Percentiles rank a stretch among this genome's conserved stretches.
These are phyloP conservation scores for Kodamaea kaohsiungensis DNA, from an alignment of 805 yeast species.

Conservation along the genomic window DNA sequence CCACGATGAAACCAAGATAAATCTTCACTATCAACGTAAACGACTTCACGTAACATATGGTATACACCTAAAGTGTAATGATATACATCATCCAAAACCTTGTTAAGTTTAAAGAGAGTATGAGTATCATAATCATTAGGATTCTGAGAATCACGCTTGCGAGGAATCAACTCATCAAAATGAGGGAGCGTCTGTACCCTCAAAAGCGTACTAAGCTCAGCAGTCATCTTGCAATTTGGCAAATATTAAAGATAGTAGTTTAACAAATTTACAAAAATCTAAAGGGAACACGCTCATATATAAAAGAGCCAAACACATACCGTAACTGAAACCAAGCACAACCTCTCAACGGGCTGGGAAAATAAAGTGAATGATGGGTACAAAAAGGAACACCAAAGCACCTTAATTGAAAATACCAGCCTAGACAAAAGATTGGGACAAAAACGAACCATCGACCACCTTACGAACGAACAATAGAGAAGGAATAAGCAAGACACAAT, in stretches of 20 bases:
- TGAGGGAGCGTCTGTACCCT: constrained; percentile 7
- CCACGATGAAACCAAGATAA: constrained; percentile 30
- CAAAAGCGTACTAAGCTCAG: constrained; percentile 2
- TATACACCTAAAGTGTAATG: constrained; percentile 22
- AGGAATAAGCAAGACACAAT: neutral
- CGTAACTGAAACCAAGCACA: neutral
- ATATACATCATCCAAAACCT: constrained; percentile 29
- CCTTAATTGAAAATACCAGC: neutral
- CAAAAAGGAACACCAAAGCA: neutral
- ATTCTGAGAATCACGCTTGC: neutral
- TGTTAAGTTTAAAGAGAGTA: constrained; percentile 28
- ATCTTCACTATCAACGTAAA: constrained; percentile 10
- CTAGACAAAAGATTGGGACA: neutral
- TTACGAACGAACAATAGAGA: neutral
- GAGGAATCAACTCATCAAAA: constrained; percentile 9
- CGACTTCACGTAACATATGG: constrained; percentile 13
- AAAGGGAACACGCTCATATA: neutral
- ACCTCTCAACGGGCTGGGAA: neutral
- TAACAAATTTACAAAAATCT: too few relatives aligned
- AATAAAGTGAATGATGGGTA: neutral
- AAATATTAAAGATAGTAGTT: neutral
- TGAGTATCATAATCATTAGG: constrained; percentile 10
- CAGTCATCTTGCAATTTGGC: neutral
- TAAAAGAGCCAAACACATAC: neutral
- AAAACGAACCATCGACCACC: neutral